Evolutionary conservation across 1,284 basidiomycete genomes (phyloP).

Genomic region (Mrakiaceae sp.): DNA sequence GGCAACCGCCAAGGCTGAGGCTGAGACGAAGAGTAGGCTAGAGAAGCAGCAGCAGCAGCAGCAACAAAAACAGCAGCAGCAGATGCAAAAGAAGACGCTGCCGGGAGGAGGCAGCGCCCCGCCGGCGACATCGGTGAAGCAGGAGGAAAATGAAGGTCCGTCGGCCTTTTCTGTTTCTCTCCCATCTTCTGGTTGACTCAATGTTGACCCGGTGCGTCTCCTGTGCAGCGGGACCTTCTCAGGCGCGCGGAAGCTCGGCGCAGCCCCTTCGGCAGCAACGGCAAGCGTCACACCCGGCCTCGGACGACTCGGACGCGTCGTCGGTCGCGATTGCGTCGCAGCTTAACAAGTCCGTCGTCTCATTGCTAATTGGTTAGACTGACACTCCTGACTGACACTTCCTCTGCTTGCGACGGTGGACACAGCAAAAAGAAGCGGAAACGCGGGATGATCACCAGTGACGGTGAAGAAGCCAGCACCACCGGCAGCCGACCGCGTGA

Average conservation of each 20-base stretch:
- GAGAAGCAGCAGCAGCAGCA: background rate
- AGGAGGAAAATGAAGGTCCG: background rate
- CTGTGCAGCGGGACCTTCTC: background rate
- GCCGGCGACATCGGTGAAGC: background rate
- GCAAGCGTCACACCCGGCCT: background rate
- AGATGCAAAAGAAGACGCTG: background rate
- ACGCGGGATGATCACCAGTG: slow-evolving; percentile 10
- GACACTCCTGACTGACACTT: too few species aligned
- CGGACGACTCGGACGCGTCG: background rate
- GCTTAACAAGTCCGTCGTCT: too few species aligned
- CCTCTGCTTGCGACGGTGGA: too few species aligned
- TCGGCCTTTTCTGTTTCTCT: background rate
- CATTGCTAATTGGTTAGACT: too few species aligned
- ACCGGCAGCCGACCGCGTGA: too few species aligned
- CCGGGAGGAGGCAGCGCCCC: background rate
- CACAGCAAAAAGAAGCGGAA: slow-evolving; percentile 16
- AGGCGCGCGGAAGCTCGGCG: background rate
- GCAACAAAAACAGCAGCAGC: background rate
- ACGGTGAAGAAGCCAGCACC: background rate
- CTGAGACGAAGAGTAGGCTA: background rate
- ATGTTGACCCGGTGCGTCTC: too few species aligned
- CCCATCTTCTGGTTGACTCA: background rate
- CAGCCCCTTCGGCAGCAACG: background rate
- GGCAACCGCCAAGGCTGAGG: background rate
- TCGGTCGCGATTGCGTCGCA: background rate